These are phyloP conservation scores for Irpex lacteus DNA, from an alignment of 1,284 basidiomycete genomes.

Conservation along the genomic window DNA sequence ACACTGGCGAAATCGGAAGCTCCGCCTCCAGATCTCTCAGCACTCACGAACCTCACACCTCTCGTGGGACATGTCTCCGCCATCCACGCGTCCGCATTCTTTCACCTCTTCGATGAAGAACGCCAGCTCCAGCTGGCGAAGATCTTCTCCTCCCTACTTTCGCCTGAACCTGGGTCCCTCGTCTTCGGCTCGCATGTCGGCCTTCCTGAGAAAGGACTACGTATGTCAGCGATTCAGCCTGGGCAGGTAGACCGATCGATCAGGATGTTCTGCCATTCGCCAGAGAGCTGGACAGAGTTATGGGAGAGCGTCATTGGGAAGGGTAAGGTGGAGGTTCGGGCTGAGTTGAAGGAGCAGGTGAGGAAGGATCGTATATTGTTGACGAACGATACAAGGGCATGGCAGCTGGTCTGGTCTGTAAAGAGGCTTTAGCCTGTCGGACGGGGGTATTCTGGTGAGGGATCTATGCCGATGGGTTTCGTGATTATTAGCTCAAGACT, in stretches of 20 bases:
- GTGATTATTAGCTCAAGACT: too few species aligned
- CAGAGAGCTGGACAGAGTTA: conserved; percentile 38
- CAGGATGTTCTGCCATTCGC: conserved; percentile 29
- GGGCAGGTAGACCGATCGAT: conserved; percentile 21
- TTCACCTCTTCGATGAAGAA: conserved; percentile 49
- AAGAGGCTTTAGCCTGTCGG: conserved; percentile 18
- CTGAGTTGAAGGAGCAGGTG: conserved; percentile 7
- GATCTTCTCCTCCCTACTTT: conserved; percentile 38
- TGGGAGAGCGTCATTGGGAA: conserved; percentile 42
- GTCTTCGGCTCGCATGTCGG: conserved; percentile 34
- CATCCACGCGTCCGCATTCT: conserved; percentile 47
- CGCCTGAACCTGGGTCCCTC: conserved; percentile 34
- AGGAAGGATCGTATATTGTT: conserved; percentile 1
- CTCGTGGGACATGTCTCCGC: conserved; percentile 43
- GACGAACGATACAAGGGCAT: conserved; percentile 9
- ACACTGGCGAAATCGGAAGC: not conserved
- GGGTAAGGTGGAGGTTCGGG: conserved; percentile 35
- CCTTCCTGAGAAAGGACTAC: conserved; percentile 22
- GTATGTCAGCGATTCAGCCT: conserved; percentile 16
- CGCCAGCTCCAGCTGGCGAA: conserved; percentile 39
- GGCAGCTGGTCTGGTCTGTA: conserved; percentile 25
- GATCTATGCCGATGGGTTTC: too few species aligned
- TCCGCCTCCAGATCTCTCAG: conserved; percentile 18
- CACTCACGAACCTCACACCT: conserved; percentile 38
- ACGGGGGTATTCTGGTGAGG: too few species aligned